A percentile compares a stretch with the other conserved stretches of the same genome.
phyloP scores from a whole-genome alignment of 495 filamentous ascomycete genomes.

The Talaromyces liani region DNA sequence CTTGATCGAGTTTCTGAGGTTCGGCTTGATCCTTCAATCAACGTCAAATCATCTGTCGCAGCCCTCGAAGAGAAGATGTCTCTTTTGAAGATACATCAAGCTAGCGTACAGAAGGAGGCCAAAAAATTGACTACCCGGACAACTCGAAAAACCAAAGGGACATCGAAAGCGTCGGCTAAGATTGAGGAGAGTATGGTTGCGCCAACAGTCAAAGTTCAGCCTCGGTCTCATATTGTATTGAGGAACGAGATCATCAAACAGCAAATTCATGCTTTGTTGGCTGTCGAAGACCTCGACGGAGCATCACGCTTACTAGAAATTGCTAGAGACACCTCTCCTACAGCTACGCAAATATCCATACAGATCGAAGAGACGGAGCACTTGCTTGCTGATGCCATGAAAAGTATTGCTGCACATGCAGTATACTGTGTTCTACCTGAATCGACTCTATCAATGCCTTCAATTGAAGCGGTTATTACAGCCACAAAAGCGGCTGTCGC shows the following conservation, averaged over 20 bases:
- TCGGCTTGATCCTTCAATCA: neutral
- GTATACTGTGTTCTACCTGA: conserved; percentile 85
- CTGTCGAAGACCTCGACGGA: conserved; percentile 31
- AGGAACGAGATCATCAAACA: conserved; percentile 56
- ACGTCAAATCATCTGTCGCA: neutral
- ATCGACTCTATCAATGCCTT: conserved; percentile 79
- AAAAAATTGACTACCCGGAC: conserved; percentile 21
- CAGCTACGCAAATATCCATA: conserved; percentile 32
- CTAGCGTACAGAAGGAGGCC: conserved; percentile 14
- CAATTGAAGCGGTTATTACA: conserved; percentile 30
- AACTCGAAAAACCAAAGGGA: conserved; percentile 31
- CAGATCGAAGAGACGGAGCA: conserved; percentile 39
- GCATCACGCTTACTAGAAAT: conserved; percentile 25
- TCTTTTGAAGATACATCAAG: conserved; percentile 24
- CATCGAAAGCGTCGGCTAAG: conserved; percentile 12
- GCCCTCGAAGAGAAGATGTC: conserved; percentile 34
- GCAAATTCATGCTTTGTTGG: conserved; percentile 46
- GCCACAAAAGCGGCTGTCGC: neutral
- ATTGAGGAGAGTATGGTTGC: neutral
- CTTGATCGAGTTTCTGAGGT: conserved; percentile 12
- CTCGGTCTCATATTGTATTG: conserved; percentile 43
- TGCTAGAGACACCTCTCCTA: conserved; percentile 27
- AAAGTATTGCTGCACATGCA: conserved; percentile 67
- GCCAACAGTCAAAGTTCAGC: conserved; percentile 15
- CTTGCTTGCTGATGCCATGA: conserved; percentile 50